Evolutionary conservation across 2,329 filamentous ascomycete species (phyloP).

Genomic region (Fusarium marasasianum): DNA sequence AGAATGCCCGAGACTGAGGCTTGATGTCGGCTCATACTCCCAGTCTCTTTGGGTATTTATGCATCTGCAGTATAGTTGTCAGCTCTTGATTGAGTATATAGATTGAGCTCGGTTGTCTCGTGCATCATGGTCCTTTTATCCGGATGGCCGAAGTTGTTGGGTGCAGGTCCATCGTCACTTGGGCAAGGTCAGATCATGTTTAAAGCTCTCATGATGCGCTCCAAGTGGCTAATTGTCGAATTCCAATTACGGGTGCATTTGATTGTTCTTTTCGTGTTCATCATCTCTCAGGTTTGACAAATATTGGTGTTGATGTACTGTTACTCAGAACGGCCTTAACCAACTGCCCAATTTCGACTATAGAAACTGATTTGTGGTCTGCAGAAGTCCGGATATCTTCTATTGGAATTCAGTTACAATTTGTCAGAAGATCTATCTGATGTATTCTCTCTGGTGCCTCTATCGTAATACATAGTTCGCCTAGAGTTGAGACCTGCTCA

Average conservation of each 20-base stretch:
- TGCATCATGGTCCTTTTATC: not conserved
- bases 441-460: not conserved
- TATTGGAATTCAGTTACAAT: too few relatives aligned
- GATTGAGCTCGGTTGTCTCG: not conserved
- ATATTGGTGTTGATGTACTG: not conserved
- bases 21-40: not conserved
- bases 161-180: too few relatives aligned
- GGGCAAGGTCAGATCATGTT: not conserved
- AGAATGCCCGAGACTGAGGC: slow-evolving; percentile 2
- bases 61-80: not conserved
- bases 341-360: not conserved
- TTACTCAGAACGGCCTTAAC: not conserved
- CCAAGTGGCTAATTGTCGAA: not conserved
- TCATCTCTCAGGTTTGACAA: not conserved
- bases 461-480: not conserved
- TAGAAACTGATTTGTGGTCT: not conserved
- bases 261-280: not conserved
- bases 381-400: not conserved
- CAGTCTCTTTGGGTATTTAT: not conserved
- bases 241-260: not conserved
- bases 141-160: not conserved
- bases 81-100: not conserved
- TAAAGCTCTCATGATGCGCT: not conserved
- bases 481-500: not conserved
- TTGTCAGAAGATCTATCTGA: not conserved